Percentiles rank a stretch among this genome's conserved stretches.
Conservation (phyloP, 2,329 filamentous ascomycete genomes). For the Beauveria caledonica region DNA sequence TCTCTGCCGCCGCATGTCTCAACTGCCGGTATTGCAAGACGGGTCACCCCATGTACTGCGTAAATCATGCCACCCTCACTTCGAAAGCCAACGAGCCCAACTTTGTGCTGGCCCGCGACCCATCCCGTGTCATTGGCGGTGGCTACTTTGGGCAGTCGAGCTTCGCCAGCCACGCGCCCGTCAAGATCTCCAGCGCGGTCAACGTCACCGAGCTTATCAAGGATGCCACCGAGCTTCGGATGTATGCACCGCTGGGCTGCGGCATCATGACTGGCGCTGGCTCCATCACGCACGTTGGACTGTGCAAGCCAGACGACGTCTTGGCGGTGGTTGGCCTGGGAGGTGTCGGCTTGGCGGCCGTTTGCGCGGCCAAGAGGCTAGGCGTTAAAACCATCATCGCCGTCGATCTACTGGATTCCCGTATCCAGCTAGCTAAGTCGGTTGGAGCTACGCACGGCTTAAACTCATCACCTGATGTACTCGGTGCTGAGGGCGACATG, state of each 20-base stretch:
- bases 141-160: slow-evolving; percentile 9
- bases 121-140: slow-evolving; percentile 1
- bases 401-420: not conserved
- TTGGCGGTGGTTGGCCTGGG: slow-evolving; percentile 3
- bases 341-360: not conserved
- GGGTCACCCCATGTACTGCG: not conserved
- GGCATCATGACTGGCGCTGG: slow-evolving; percentile 8
- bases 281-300: slow-evolving; percentile 1
- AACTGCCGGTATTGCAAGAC: not conserved
- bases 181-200: slow-evolving; percentile 2
- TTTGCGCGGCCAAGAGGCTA: not conserved
- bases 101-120: slow-evolving; percentile 3
- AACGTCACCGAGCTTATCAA: not conserved
- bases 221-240: not conserved
- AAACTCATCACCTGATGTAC: not conserved
- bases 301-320: not conserved
- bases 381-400: slow-evolving; percentile 4
- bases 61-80: slow-evolving; percentile 1
- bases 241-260: slow-evolving; percentile 3
- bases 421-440: not conserved
- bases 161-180: not conserved
- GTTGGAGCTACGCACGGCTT: not conserved
- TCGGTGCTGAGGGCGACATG: not conserved
- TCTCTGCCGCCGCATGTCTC: not conserved
- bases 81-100: not conserved